These are phyloP conservation scores for Erysiphe neolycopersici DNA, from an alignment of 2,329 filamentous ascomycete species.

Conservation along the genomic window DNA sequence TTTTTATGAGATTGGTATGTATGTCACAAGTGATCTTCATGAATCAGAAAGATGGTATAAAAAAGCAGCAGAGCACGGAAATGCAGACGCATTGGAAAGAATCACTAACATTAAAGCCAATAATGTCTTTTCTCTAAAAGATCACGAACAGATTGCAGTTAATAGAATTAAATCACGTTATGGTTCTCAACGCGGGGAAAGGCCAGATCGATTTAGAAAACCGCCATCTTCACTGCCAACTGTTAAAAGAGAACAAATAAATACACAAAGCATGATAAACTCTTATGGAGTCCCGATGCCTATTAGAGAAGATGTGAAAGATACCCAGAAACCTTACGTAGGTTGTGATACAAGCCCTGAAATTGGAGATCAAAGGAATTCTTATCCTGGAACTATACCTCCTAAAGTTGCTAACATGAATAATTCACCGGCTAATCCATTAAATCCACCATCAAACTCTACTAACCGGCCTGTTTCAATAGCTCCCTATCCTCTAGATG, in stretches of 20 bases:
- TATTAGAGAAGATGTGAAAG: neutral
- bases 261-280: conserved; percentile 9
- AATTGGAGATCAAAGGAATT: conserved; percentile 5
- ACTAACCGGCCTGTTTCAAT: conserved; percentile 13
- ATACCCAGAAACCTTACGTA: conserved; percentile 7
- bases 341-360: neutral
- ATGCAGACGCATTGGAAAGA: conserved; percentile 60
- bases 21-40: conserved; percentile 55
- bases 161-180: conserved; percentile 64
- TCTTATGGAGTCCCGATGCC: conserved; percentile 7
- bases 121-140: conserved; percentile 62
- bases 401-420: too few species aligned
- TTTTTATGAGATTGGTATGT: conserved; percentile 90
- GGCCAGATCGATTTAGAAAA: conserved; percentile 32
- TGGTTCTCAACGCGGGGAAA: conserved; percentile 36
- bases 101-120: conserved; percentile 65
- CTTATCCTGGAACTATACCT: conserved; percentile 1
- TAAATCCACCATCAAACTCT: neutral
- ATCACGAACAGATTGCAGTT: conserved; percentile 81
- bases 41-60: conserved; percentile 79
- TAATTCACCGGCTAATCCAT: too few species aligned
- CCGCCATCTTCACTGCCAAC: conserved; percentile 11
- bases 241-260: conserved; percentile 5
- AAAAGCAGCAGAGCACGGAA: conserved; percentile 68
- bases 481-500: conserved; percentile 46